These are phyloP conservation scores for Arthrobotrys entomopaga DNA, from an alignment of 2,329 filamentous ascomycete genomes.

Conservation along the genomic window DNA sequence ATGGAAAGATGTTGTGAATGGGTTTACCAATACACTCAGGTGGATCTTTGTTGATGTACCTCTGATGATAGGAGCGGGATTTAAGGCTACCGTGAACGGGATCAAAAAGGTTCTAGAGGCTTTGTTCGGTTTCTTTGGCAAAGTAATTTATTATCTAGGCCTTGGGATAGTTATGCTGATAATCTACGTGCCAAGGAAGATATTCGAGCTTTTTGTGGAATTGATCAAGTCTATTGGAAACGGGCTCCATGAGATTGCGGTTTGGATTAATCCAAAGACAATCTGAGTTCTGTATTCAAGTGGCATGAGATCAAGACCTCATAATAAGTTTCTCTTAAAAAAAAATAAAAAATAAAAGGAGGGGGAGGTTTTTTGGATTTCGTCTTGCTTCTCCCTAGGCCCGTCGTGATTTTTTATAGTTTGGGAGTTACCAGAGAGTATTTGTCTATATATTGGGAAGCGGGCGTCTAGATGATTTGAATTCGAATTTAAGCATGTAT, in stretches of 20 bases:
- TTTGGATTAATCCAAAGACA: conserved; percentile 55
- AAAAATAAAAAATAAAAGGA: too few species aligned
- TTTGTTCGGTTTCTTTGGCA: conserved; percentile 41
- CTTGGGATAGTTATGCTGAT: conserved; percentile 29
- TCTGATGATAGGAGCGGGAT: conserved; percentile 19
- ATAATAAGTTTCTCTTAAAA: neutral
- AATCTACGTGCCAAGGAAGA: conserved; percentile 37
- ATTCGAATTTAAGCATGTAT: too few species aligned
- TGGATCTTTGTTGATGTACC: conserved; percentile 46
- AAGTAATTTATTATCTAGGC: conserved; percentile 32
- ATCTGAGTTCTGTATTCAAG: neutral
- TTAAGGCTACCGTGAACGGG: conserved; percentile 27
- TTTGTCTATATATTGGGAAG: too few species aligned
- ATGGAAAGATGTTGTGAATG: conserved; percentile 61
- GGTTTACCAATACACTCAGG: conserved; percentile 61
- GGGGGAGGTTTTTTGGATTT: too few species aligned
- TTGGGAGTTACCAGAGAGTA: too few species aligned
- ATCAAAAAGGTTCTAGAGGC: conserved; percentile 40
- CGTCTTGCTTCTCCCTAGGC: too few species aligned
- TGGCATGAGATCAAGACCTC: neutral
- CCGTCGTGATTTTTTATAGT: too few species aligned
- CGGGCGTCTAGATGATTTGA: too few species aligned
- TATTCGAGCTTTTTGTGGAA: conserved; percentile 46
- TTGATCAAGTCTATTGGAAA: conserved; percentile 40
- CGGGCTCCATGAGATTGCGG: conserved; percentile 40